phyloP scores from a whole-genome alignment of 768 basidiomycete genomes.

The Strobilomyces echinocephalus region DNA sequence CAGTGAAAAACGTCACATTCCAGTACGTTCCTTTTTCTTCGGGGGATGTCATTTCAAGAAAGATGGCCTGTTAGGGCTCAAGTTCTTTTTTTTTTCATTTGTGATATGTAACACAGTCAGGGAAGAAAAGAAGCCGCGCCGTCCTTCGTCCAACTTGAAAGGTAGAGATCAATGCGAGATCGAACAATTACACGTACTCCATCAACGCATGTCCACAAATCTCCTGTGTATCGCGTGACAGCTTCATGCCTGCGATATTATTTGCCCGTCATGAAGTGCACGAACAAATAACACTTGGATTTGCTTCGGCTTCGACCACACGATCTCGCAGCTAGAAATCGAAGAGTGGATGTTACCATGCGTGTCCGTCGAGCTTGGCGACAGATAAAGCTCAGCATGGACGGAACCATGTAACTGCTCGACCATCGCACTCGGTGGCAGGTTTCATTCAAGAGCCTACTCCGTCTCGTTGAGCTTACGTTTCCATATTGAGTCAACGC shows the following conservation, averaged over 20 bases:
- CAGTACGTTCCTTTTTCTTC: conserved; percentile 15
- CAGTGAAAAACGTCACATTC: conserved; percentile 1
- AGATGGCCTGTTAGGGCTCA: not conserved
- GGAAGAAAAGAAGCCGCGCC: conserved; percentile 18
- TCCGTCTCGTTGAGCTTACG: too few relatives aligned
- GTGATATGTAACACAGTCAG: conserved; percentile 13
- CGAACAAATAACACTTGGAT: not conserved
- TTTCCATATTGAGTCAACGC: not conserved
- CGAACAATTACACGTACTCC: not conserved
- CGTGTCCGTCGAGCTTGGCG: not conserved
- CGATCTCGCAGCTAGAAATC: not conserved
- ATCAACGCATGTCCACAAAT: not conserved
- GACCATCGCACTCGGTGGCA: too few relatives aligned
- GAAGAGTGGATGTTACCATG: not conserved
- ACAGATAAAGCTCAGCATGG: not conserved
- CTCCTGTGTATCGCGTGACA: not conserved
- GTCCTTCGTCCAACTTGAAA: not conserved
- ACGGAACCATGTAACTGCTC: not conserved
- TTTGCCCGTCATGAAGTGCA: not conserved
- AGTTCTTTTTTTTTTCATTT: conserved; percentile 11
- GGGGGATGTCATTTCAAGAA: not conserved
- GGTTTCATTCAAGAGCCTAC: too few relatives aligned
- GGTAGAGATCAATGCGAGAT: conserved; percentile 1
- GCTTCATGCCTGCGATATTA: not conserved
- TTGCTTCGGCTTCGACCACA: not conserved